phyloP scores from a whole-genome alignment of 1,284 basidiomycete genomes.

The Trametes versicolor region DNA sequence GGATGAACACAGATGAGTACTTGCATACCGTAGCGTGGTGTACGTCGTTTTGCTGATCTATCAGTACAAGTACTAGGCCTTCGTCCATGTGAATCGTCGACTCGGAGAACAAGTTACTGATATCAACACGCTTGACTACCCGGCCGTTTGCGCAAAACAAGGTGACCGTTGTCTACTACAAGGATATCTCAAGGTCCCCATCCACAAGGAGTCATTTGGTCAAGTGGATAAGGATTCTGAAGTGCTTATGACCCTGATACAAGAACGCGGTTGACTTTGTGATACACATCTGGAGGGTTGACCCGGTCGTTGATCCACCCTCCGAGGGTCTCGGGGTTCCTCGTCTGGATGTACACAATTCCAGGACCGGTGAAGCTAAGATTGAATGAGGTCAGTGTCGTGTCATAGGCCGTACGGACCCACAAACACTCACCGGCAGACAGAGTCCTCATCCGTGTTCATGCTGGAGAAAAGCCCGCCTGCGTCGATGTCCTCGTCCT shows the following conservation, averaged over 20 bases:
- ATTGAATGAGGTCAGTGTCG: background rate
- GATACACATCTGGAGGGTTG: no score
- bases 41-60: no score
- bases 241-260: no score
- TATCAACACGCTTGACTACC: constrained; percentile 47
- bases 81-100: constrained; percentile 43
- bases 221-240: no score
- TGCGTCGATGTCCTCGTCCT: constrained; percentile 45
- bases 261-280: no score
- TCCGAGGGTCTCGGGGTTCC: constrained; percentile 44
- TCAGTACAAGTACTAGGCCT: no score
- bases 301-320: constrained; percentile 43
- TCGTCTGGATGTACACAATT: constrained; percentile 45
- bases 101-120: constrained; percentile 45
- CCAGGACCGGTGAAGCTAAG: constrained; percentile 46
- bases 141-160: constrained; percentile 47
- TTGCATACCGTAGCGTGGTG: background rate
- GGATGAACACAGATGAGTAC: constrained; percentile 41
- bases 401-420: background rate
- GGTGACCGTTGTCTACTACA: constrained; percentile 46
- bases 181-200: background rate
- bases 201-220: no score
- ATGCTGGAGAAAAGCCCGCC: constrained; percentile 43
- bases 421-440: constrained; percentile 30
- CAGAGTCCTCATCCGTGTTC: constrained; percentile 46